Evolutionary conservation across 2,329 filamentous ascomycete species (phyloP).

Genomic region (Aspergillus alliaceus): DNA sequence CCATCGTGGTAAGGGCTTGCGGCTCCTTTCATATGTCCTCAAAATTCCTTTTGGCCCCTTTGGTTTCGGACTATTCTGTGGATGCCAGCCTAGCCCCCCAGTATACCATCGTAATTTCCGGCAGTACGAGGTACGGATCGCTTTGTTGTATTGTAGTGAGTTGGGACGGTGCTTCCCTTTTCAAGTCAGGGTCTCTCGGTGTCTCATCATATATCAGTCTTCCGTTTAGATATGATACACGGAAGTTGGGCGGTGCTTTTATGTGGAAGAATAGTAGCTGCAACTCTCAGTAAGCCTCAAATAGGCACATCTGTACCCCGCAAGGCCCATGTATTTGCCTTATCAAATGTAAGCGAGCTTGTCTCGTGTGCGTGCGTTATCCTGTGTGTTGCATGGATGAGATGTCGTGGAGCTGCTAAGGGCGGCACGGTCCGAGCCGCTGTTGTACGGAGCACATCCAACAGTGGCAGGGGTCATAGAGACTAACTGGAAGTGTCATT

Average conservation of each 20-base stretch:
- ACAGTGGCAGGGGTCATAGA: background rate
- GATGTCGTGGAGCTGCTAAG: background rate
- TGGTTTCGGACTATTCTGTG: background rate
- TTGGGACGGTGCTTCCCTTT: background rate
- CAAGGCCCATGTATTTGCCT: background rate
- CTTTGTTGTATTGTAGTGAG: background rate
- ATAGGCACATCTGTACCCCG: background rate
- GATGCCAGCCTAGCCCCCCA: too few species aligned
- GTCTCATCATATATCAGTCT: background rate
- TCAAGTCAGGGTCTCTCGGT: too few species aligned
- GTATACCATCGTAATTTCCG: background rate
- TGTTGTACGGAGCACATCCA: background rate
- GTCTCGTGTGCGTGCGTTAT: background rate
- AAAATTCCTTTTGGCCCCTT: background rate
- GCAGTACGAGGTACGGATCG: background rate
- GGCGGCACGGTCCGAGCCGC: background rate
- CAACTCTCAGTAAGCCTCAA: background rate
- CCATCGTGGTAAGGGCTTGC: background rate
- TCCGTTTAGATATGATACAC: background rate
- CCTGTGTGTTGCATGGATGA: background rate
- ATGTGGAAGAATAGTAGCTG: background rate
- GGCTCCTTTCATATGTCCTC: background rate
- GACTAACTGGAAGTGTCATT: background rate
- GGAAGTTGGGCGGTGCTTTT: background rate
- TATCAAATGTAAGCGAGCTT: background rate